Percentiles rank a stretch among this genome's conserved stretches.
These are phyloP conservation scores for Narthecium ossifragum DNA, from an alignment of 106 monocot species.

Conservation along the genomic window DNA sequence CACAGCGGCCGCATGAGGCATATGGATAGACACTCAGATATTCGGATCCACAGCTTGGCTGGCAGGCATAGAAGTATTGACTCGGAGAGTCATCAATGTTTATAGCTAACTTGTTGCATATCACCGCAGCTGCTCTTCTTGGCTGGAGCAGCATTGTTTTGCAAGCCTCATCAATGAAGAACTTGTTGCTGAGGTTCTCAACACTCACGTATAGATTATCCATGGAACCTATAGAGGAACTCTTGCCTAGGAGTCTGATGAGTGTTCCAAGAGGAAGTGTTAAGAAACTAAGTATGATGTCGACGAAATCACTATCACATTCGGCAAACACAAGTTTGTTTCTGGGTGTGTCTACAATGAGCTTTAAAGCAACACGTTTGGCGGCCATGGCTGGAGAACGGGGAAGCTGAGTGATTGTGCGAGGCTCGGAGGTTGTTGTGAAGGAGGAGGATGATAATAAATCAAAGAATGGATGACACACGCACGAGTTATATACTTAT, in stretches of 20 bases:
- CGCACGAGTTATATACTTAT: no score
- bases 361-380: slow-evolving; percentile 14
- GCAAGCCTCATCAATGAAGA: slow-evolving; percentile 20
- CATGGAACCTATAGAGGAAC: slow-evolving; percentile 15
- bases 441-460: no score
- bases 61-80: slow-evolving; percentile 1
- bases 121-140: neutral
- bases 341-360: slow-evolving; percentile 22
- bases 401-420: no score
- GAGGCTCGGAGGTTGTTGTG: no score
- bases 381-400: no score
- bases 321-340: slow-evolving; percentile 42
- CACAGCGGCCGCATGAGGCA: neutral
- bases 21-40: neutral
- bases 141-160: slow-evolving; percentile 35
- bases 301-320: slow-evolving; percentile 27
- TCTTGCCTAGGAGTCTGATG: slow-evolving; percentile 19
- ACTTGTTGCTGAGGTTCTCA: slow-evolving; percentile 10
- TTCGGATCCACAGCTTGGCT: neutral
- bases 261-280: slow-evolving; percentile 38
- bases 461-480: no score
- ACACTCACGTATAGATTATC: slow-evolving; percentile 36
- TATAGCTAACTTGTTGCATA: slow-evolving; percentile 9
- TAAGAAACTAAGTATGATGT: slow-evolving; percentile 49
- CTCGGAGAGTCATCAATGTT: slow-evolving; percentile 2